These are phyloP conservation scores for Sporothrix dimorphospora DNA, from an alignment of 2,329 filamentous ascomycete species.

Conservation along the genomic window DNA sequence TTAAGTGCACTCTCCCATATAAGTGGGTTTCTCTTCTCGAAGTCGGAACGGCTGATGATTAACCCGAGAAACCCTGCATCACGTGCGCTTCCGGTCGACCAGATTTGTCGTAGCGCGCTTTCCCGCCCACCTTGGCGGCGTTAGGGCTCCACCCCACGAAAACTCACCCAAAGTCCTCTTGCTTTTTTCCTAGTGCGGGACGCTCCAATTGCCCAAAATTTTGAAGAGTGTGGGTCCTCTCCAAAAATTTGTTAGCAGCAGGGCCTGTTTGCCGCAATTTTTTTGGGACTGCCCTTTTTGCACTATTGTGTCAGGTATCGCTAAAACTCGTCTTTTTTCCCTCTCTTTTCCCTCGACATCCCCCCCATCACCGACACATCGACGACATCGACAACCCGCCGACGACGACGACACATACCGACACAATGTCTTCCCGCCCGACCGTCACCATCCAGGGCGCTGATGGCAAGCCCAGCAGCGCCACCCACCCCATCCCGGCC, in stretches of 20 bases:
- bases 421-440: slow-evolving; percentile 86
- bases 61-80: slow-evolving; percentile 25
- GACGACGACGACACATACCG: slow-evolving; percentile 27
- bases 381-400: slow-evolving; percentile 22
- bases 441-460: slow-evolving; percentile 96
- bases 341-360: slow-evolving; percentile 10
- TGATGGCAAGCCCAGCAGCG: slow-evolving; percentile 89
- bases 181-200: not conserved
- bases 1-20: not conserved
- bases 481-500: slow-evolving; percentile 89
- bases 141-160: slow-evolving; percentile 35
- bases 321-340: not conserved
- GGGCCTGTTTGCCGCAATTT: not conserved
- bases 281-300: not conserved
- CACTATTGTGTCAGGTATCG: slow-evolving; percentile 11
- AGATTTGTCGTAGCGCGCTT: slow-evolving; percentile 4
- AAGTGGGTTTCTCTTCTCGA: too few species aligned
- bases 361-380: slow-evolving; percentile 22
- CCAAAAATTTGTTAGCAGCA: slow-evolving; percentile 22
- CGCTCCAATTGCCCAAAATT: slow-evolving; percentile 24
- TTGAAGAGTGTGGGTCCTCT: slow-evolving; percentile 22
- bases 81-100: slow-evolving; percentile 15
- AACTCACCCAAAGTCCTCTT: not conserved
- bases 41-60: slow-evolving; percentile 23
- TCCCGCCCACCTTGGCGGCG: not conserved